Conservation (phyloP, 2,329 filamentous ascomycete species). For the Aspergillus unguis region DNA sequence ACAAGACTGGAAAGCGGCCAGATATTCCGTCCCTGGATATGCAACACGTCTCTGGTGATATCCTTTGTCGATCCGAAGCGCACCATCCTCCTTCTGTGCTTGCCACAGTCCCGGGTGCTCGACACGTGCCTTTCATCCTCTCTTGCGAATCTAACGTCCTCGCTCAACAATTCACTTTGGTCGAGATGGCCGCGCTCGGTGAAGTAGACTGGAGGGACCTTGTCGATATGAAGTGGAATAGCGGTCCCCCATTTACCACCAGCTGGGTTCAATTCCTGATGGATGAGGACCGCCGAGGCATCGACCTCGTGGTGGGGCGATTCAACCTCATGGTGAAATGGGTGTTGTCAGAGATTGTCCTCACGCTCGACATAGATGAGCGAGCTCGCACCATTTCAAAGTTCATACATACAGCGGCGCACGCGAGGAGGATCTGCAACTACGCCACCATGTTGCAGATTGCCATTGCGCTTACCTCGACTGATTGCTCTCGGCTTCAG, state of each 20-base stretch:
- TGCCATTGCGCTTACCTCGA: constrained; percentile 59
- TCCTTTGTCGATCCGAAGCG: constrained; percentile 33
- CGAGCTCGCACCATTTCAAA: constrained; percentile 60
- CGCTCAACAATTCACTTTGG: constrained; percentile 62
- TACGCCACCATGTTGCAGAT: constrained; percentile 66
- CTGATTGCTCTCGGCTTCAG: constrained; percentile 55
- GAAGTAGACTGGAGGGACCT: constrained; percentile 66
- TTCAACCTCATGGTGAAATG: constrained; percentile 68
- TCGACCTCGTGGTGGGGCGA: constrained; percentile 63
- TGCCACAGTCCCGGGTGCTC: constrained; percentile 18
- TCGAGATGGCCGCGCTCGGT: constrained; percentile 63
- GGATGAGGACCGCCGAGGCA: constrained; percentile 53
- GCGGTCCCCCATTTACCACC: constrained; percentile 48
- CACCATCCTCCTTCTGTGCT: constrained; percentile 16
- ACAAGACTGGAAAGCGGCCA: constrained; percentile 17
- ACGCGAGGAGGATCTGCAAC: constrained; percentile 58
- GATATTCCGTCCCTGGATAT: constrained; percentile 22
- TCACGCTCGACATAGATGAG: constrained; percentile 57
- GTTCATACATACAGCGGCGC: constrained; percentile 61
- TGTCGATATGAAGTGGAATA: constrained; percentile 62
- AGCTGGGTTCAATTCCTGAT: constrained; percentile 63
- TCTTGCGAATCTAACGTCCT: constrained; percentile 59
- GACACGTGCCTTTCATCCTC: constrained; percentile 62
- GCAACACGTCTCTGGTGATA: constrained; percentile 31
- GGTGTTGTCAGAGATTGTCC: constrained; percentile 60